Evolutionary conservation across 345 rosid species (phyloP), one percentile per base, ranked within the genome.

Genomic region (Rhizophora apiculata): DNA sequence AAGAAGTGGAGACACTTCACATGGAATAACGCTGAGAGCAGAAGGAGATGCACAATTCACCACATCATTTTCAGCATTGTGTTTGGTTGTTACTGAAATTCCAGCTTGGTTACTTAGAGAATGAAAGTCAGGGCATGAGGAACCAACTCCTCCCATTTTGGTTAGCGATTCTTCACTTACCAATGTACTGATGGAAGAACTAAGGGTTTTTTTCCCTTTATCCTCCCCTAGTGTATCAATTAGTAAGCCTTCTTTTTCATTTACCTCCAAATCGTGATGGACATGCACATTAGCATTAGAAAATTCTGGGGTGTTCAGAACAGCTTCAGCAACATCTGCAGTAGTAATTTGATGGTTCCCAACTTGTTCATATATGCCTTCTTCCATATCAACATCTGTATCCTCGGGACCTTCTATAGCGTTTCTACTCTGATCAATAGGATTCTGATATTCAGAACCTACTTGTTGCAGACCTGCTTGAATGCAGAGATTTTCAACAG

Each of bases 401-500:
- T 84, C 85, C 62, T 81, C 86, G 67, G 85, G 22, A 74, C 39
- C 69, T 60, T 74, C 81, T 60, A 58, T 68, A 16, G 68, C 67
- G 36, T 52, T 55, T 69, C 72, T 75, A 67, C 49, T 70, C 54
- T 60, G 80, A 56, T 71, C 72, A 67, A 74, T 60, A 77, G 74
- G 73, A 60, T 27, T 59, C 32, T 62, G 51, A 72, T 70, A 70
- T 77, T 72, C 78, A 71, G 67, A 31, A 15, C 74, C 81, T 62
- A 82, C 73, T 74, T 86, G 79, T 68, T 75, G 85, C 74, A 82
- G 64, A 56, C 82, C 85, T 60, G 86, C 88, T 36, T 86, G 88
- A 68, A 75, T 74, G 72, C 88, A 87, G 63, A 89, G 85, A 78
- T 82, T 87, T 86, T 90, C 99, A 61, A 96, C 93, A 71, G 90